Percentiles rank a stretch among this genome's conserved stretches.
Evolutionary conservation across 106 monocot genomes (phyloP).

Genomic region (Dendrobium chrysotoxum): DNA sequence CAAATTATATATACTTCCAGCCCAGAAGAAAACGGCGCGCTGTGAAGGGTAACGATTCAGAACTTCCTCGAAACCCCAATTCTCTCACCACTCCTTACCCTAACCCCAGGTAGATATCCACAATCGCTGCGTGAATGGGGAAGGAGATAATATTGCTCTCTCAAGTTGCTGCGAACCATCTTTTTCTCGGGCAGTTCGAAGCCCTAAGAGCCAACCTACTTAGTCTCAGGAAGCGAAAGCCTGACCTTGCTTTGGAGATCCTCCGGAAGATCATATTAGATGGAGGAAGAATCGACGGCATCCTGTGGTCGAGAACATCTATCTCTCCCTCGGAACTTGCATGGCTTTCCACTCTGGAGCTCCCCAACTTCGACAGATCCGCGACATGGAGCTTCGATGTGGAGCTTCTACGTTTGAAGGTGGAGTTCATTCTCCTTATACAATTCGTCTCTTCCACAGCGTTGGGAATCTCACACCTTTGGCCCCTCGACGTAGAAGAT

Average conservation of each 20-base stretch:
- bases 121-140: slow-evolving; percentile 21
- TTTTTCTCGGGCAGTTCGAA: slow-evolving; percentile 90
- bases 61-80: background rate
- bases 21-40: background rate
- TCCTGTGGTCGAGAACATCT: slow-evolving; percentile 53
- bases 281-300: slow-evolving; percentile 65
- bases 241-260: slow-evolving; percentile 45
- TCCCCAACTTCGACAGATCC: slow-evolving; percentile 26
- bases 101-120: slow-evolving; percentile 3
- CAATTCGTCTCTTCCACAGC: slow-evolving; percentile 30
- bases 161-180: slow-evolving; percentile 74
- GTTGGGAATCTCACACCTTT: background rate
- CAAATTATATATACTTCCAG: background rate
- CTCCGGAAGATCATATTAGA: slow-evolving; percentile 47
- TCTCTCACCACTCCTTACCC: background rate
- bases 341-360: slow-evolving; percentile 67
- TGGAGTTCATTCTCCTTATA: slow-evolving; percentile 65
- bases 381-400: slow-evolving; percentile 16
- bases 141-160: slow-evolving; percentile 69
- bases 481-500: slow-evolving; percentile 4
- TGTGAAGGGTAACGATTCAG: background rate
- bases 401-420: slow-evolving; percentile 40
- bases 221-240: slow-evolving; percentile 59
- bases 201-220: slow-evolving; percentile 65
- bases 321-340: slow-evolving; percentile 67